phyloP scores from a whole-genome alignment of 2,329 filamentous ascomycete genomes.

The Magnaporthiopsis incrustans region DNA sequence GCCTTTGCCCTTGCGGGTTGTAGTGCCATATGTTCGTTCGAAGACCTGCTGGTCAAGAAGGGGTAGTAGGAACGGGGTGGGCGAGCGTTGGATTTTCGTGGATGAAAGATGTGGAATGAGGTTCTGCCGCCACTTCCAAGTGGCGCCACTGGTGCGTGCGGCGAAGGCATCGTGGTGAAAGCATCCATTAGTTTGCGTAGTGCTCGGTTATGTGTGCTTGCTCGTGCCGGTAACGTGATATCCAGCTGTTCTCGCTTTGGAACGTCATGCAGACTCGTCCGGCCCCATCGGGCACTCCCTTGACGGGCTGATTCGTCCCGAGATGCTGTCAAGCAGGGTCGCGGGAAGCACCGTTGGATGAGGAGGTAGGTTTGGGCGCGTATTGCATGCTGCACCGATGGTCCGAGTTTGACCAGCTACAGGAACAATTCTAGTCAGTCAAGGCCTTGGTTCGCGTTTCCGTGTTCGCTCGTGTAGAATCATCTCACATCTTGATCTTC shows the following conservation, averaged over 20 bases:
- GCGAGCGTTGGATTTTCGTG: not conserved
- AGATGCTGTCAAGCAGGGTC: not conserved
- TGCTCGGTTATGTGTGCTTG: not conserved
- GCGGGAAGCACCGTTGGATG: not conserved
- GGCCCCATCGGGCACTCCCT: not conserved
- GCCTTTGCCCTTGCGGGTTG: not conserved
- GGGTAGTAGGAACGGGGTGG: not conserved
- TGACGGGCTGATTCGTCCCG: not conserved
- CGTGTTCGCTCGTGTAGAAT: conserved; percentile 12
- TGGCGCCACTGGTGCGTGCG: not conserved
- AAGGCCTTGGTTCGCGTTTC: not conserved
- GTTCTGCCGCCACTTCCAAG: not conserved
- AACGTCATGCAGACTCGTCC: not conserved
- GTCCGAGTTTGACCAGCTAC: conserved; percentile 5
- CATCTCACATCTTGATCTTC: conserved; percentile 79
- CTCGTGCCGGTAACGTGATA: not conserved
- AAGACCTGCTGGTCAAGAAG: not conserved
- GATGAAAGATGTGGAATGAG: not conserved
- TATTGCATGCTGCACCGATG: not conserved
- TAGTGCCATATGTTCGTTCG: not conserved
- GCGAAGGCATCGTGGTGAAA: not conserved
- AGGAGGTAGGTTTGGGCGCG: not conserved
- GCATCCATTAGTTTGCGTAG: not conserved
- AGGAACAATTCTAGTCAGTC: not conserved
- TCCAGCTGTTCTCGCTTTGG: not conserved